Conservation (phyloP, 2,329 filamentous ascomycete species). For the Cordyceps cateniannulata region DNA sequence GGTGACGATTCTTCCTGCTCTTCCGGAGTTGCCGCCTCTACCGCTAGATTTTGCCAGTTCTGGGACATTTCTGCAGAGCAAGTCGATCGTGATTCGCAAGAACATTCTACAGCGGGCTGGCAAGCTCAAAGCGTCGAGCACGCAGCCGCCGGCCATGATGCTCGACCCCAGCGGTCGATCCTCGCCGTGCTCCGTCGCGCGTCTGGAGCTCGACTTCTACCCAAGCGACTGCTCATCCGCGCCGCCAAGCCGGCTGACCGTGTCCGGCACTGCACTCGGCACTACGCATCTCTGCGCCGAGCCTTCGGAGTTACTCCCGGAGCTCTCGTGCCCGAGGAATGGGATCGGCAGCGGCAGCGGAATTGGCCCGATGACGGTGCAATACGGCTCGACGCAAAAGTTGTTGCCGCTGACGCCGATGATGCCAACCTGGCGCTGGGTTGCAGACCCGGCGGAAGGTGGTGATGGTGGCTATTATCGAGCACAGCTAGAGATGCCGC, state of each 20-base stretch:
- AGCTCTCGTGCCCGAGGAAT: neutral
- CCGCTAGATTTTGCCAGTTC: neutral
- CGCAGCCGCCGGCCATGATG: slow-evolving; percentile 8
- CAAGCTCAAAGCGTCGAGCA: neutral
- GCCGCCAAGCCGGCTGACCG: neutral
- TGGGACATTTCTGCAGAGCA: neutral
- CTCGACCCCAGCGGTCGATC: neutral
- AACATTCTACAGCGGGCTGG: neutral
- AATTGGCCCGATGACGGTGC: neutral
- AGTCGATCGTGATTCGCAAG: neutral
- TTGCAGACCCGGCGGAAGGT: neutral
- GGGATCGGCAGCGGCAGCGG: neutral
- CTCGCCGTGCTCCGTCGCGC: neutral
- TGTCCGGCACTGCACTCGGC: neutral
- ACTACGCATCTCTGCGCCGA: slow-evolving; percentile 4
- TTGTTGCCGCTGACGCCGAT: neutral
- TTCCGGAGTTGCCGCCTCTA: slow-evolving; percentile 4
- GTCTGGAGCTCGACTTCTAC: neutral
- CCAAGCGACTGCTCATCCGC: neutral
- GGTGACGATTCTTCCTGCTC: neutral
- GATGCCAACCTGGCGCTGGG: neutral
- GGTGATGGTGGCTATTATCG: neutral
- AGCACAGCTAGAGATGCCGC: neutral
- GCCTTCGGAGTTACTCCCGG: slow-evolving; percentile 1
- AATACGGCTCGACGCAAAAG: neutral